A percentile compares a stretch with the other conserved stretches of the same genome.
These are phyloP conservation scores for Stemphylium lycopersici DNA, from an alignment of 2,329 filamentous ascomycete species.

Conservation along the genomic window DNA sequence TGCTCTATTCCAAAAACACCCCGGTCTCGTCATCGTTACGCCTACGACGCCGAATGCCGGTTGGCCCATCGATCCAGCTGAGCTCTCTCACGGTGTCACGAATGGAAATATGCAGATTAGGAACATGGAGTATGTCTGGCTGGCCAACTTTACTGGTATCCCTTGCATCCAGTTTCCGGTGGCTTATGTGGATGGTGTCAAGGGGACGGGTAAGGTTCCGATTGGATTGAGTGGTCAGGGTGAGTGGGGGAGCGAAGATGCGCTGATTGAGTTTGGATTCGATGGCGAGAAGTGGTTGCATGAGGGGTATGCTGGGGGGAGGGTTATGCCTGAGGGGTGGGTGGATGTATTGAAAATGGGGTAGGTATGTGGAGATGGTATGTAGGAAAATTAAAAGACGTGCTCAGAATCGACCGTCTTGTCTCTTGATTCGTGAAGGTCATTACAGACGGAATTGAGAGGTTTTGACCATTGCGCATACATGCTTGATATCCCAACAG, in stretches of 20 bases:
- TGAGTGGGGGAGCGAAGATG: slow-evolving; percentile 62
- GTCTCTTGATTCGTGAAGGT: too few species aligned
- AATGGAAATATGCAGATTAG: slow-evolving; percentile 75
- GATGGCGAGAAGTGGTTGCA: slow-evolving; percentile 58
- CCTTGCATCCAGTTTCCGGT: slow-evolving; percentile 77
- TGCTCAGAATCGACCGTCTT: too few species aligned
- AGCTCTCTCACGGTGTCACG: slow-evolving; percentile 67
- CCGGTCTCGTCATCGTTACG: slow-evolving; percentile 77
- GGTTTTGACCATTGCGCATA: too few species aligned
- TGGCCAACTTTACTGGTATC: slow-evolving; percentile 81
- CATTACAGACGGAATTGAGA: too few species aligned
- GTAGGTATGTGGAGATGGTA: not conserved
- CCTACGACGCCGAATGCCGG: slow-evolving; percentile 79
- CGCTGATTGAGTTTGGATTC: slow-evolving; percentile 58
- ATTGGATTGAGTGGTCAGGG: slow-evolving; percentile 62
- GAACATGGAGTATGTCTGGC: slow-evolving; percentile 84
- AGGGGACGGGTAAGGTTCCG: slow-evolving; percentile 61
- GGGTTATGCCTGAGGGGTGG: slow-evolving; percentile 45
- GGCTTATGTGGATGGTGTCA: slow-evolving; percentile 68
- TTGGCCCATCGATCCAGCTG: slow-evolving; percentile 72
- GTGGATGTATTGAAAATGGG: slow-evolving; percentile 46
- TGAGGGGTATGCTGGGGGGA: slow-evolving; percentile 44
- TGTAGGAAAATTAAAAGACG: not conserved
- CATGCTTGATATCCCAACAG: too few species aligned
- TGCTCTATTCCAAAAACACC: slow-evolving; percentile 70